phyloP scores from a whole-genome alignment of 306 rosid species.

The Bauhinia variegata region DNA sequence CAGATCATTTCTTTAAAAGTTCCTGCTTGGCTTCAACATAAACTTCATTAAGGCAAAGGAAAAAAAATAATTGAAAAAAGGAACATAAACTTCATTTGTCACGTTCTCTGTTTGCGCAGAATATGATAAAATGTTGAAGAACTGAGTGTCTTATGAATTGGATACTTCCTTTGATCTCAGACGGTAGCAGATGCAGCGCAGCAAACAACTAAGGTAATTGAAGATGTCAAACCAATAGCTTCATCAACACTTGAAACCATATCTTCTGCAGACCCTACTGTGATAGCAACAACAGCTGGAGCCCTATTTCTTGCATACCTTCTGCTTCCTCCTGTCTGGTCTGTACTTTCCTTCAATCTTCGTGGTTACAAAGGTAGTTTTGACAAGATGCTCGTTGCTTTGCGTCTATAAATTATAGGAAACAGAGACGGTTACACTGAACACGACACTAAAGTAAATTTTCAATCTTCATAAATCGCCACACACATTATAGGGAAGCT shows the following conservation, averaged over 20 bases:
- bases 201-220: slow-evolving; percentile 77
- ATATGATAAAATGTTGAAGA: not conserved
- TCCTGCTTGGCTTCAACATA: not conserved
- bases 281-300: slow-evolving; percentile 79
- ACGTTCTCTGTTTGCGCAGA: not conserved
- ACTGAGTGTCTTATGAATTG: slow-evolving; percentile 14
- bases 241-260: slow-evolving; percentile 71
- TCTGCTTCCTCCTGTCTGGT: slow-evolving; percentile 83
- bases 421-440: not conserved
- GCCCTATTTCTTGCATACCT: slow-evolving; percentile 69
- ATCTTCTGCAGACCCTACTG: slow-evolving; percentile 74
- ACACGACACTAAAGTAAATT: slow-evolving; percentile 9
- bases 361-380: slow-evolving; percentile 89
- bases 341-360: slow-evolving; percentile 63
- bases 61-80: too few species aligned
- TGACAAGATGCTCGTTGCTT: slow-evolving; percentile 25
- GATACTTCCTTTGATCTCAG: slow-evolving; percentile 52
- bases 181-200: slow-evolving; percentile 81
- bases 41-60: not conserved
- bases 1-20: not conserved
- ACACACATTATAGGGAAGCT: slow-evolving; percentile 4
- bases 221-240: slow-evolving; percentile 85
- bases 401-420: slow-evolving; percentile 4
- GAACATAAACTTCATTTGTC: not conserved
- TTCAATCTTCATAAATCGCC: slow-evolving; percentile 7